phyloP scores from a whole-genome alignment of 192 early-diverging fungal genomes.

The Entomortierella beljakovae region DNA sequence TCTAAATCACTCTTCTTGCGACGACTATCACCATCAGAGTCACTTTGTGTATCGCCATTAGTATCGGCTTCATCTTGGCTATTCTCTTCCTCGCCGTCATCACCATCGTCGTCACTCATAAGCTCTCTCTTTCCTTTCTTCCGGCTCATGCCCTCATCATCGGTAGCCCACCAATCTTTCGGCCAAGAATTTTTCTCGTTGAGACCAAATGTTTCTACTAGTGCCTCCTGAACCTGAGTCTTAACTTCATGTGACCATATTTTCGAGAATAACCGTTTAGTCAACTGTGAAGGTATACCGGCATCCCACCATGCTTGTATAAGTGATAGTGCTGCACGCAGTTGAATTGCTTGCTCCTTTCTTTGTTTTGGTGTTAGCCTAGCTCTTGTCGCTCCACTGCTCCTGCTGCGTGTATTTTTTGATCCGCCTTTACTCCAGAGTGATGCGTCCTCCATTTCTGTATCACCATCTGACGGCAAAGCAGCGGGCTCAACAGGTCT shows the following conservation, averaged over 20 bases:
- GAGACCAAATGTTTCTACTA: constrained; percentile 47
- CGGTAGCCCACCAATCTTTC: constrained; percentile 25
- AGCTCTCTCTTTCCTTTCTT: background rate
- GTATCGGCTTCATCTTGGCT: constrained; percentile 11
- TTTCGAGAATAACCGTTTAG: constrained; percentile 5
- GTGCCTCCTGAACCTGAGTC: constrained; percentile 30
- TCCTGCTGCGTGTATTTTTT: constrained; percentile 16
- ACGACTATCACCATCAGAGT: background rate
- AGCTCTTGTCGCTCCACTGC: constrained; percentile 3
- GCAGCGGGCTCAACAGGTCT: constrained; percentile 6
- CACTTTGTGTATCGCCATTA: background rate
- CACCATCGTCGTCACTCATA: background rate
- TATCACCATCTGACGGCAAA: constrained; percentile 7
- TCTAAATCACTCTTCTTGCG: constrained; percentile 21
- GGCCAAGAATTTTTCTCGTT: constrained; percentile 54
- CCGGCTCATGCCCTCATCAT: constrained; percentile 22
- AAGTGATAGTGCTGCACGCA: constrained; percentile 16
- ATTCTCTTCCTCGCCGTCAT: background rate
- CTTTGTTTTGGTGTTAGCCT: constrained; percentile 35
- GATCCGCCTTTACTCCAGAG: background rate
- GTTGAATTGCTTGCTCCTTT: constrained; percentile 26
- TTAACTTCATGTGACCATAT: constrained; percentile 33
- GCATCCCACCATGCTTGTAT: constrained; percentile 22
- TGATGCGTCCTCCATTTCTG: constrained; percentile 21
- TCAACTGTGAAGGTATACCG: background rate